Conservation (phyloP, 1,284 basidiomycete species). For the Ganoderma lingzhi region DNA sequence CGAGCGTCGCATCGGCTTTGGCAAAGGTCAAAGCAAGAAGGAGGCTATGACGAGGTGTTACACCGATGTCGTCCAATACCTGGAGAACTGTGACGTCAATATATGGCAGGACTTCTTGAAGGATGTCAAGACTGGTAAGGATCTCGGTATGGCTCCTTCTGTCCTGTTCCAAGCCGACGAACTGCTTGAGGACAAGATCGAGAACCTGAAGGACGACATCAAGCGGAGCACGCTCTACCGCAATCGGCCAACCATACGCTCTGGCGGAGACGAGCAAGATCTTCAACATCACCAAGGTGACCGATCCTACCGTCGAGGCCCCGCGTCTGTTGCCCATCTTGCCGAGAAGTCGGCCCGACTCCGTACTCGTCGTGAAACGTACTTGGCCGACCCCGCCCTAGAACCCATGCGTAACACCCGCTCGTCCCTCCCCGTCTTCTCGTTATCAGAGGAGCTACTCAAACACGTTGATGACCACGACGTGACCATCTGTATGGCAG, state of each 20-base stretch:
- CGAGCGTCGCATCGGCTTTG: constrained; percentile 84
- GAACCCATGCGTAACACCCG: constrained; percentile 77
- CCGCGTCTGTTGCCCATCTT: constrained; percentile 42
- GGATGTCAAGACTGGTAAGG: constrained; percentile 69
- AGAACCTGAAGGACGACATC: constrained; percentile 77
- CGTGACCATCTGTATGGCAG: constrained; percentile 93
- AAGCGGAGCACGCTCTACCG: constrained; percentile 59
- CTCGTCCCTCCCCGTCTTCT: constrained; percentile 77
- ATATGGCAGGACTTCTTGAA: constrained; percentile 82
- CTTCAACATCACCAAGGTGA: constrained; percentile 19
- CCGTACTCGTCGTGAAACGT: constrained; percentile 61
- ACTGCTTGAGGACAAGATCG: constrained; percentile 76
- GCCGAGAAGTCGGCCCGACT: constrained; percentile 70
- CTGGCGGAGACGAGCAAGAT: constrained; percentile 31
- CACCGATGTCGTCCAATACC: constrained; percentile 88
- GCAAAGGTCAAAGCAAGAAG: constrained; percentile 79
- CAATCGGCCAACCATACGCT: constrained; percentile 50
- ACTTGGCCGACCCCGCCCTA: constrained; percentile 69
- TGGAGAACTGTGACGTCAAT: constrained; percentile 83
- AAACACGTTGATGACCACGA: constrained; percentile 82
- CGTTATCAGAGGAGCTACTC: constrained; percentile 71
- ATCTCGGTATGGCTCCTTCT: constrained; percentile 75
- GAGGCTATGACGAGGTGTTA: constrained; percentile 79
- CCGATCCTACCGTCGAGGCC: constrained; percentile 37
- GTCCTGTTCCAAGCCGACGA: constrained; percentile 79